Evolutionary conservation across 805 yeast species (phyloP), one percentile per base, ranked within the genome.

Genomic region (Saturnispora serradocipensis): DNA sequence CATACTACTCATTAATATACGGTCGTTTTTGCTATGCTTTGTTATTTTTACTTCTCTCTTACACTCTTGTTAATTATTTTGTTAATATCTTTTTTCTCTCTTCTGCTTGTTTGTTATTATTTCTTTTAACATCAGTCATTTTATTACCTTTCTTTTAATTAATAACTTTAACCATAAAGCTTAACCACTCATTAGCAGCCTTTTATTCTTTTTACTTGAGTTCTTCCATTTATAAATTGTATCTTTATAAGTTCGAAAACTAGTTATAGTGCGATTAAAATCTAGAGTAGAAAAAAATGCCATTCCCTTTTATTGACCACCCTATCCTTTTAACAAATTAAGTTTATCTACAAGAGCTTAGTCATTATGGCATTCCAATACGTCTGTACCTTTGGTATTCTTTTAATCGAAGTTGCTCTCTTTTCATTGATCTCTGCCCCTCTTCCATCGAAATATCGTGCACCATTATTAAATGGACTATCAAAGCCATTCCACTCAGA

Each of bases 371-470:
- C 68, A n/a, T 53, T 65, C 25, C 61, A 65, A 52, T 65, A 65
- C 55, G 52, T 56, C 7, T 55, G 65, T 11, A 66, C 90, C 6
- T 91, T 90, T 59, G 80, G 78, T n/a, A 72, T 93, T 39, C 76
- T 93, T 56, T 77, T 86, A 49, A 53, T 76, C 16, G 99, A 93
- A 70, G 81, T 91, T 82, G 78, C 69, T 15, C 70, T 86, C 45
- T 93, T 91, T 73, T 76, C 88, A 49, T 62, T 87, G 36, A 77
- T 93, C 57, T 88, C 96, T 8, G 67, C 90, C 47, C 99, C 99
- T 24, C 72, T 88, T 55, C 98, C 99, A 22, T 75, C 89, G 32
- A 73, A 69, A 53, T 64, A 83, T 54, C 82, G 97, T 61, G 80
- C 81, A 61, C 82, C 82, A 10, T 72, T 89, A 25, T 75, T 91